Evolutionary conservation across 1,284 basidiomycete species (phyloP), one percentile per base, ranked within the genome.

Genomic region (Waitea zeae): DNA sequence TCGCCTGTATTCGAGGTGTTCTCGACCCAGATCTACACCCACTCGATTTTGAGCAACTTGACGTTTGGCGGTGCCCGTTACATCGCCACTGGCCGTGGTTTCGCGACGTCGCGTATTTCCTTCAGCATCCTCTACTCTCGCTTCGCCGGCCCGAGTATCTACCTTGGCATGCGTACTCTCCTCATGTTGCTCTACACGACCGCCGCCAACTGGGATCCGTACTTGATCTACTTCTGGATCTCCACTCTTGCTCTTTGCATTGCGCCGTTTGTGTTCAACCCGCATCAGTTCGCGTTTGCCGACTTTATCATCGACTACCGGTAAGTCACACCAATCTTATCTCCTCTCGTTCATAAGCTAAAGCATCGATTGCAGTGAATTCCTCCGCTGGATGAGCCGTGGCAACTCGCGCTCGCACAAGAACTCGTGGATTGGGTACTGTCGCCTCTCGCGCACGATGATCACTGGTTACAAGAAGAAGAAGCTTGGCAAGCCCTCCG

Each of bases 391-490:
- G 90, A 95, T 96, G 88, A 90, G 79, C 35, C 75, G 90, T 42
- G 90, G 90, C 39, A 96, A 96, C 58, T 93, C 89, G 34, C 70
- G 87, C 15, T 86, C 87, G n/a, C 90, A 95, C 57, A 83, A 73
- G 49, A 96, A 93, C 57, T 93, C 89, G 3, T 96, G 90, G 90
- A 92, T 95, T 43, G 90, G 90, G 0, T 96, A 95, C 58, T 96
- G 90, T 54, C 82, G 90, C 39, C 62, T 96, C 37, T 88, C 87
- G 20, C 71, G 90, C 40, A 96, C 90, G 7, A 81, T 88, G 69
- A 90, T 96, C 51, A 96, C 90, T 30, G 90, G 90, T 24, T 95
- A 89, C 74, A 96, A 95, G 70, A 87, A 86, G 63, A 93, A 96
- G 69, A 75, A 76, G 46, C 70, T 96, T 1, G 90, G 90, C 11